Conservation (phyloP, 2,329 filamentous ascomycete genomes). For the Fusarium anthophilum region DNA sequence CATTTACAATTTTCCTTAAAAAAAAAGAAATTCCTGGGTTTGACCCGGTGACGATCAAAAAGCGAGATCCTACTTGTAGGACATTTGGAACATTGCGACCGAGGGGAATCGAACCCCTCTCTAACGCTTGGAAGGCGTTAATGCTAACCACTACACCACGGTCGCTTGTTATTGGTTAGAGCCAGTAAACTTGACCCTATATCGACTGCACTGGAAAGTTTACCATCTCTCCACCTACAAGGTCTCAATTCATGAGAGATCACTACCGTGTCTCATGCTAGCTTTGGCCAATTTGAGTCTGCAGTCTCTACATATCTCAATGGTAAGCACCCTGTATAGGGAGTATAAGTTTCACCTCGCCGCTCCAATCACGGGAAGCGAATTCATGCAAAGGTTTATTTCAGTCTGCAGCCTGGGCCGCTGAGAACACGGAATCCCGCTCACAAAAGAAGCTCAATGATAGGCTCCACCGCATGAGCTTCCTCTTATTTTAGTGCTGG, state of each 20-base stretch:
- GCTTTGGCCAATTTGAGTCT: background rate
- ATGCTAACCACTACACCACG: constrained; percentile 26
- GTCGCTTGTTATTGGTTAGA: background rate
- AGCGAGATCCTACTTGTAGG: rapidly evolving
- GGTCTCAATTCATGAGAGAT: background rate
- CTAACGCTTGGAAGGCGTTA: constrained; percentile 27
- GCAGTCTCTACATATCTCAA: no score
- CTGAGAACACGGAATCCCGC: background rate
- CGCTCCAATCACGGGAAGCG: background rate
- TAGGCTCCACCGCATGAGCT: background rate
- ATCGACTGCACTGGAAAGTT: rapidly evolving
- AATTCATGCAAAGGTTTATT: background rate
- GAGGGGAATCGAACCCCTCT: constrained; percentile 20
- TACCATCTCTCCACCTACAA: no score
- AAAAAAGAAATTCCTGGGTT: background rate
- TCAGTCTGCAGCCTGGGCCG: background rate
- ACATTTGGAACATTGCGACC: background rate
- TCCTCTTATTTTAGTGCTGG: background rate
- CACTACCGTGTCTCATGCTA: background rate
- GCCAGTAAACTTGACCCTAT: rapidly evolving
- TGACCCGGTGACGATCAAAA: background rate
- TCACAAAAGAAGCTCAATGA: background rate
- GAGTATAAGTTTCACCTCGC: no score
- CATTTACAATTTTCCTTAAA: no score
- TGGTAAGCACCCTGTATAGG: background rate